Evolutionary conservation across 2,329 filamentous ascomycete genomes (phyloP).

Genomic region (Graphiopsis chlorocephala): DNA sequence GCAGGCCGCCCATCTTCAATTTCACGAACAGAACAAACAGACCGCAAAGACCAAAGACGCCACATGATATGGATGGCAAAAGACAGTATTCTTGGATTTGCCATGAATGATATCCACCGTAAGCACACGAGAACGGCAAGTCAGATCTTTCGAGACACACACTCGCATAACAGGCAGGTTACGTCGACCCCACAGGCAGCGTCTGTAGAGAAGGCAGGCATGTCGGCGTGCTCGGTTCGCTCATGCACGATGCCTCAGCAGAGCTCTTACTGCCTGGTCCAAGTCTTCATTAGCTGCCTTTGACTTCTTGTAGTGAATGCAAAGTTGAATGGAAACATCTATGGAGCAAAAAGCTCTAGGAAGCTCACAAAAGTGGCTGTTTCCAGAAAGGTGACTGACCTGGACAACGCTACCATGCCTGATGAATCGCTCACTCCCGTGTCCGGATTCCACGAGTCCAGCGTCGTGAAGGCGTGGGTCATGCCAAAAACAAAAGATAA

Average conservation of each 20-base stretch:
- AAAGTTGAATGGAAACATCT: background rate
- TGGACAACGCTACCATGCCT: background rate
- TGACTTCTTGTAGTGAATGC: background rate
- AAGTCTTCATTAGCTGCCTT: background rate
- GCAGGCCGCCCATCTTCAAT: no score
- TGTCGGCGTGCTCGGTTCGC: no score
- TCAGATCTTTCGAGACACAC: background rate
- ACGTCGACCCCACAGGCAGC: background rate
- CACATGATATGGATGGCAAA: background rate
- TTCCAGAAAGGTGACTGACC: background rate
- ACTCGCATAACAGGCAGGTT: background rate
- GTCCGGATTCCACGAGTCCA: no score
- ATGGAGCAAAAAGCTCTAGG: background rate
- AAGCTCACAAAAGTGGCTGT: background rate
- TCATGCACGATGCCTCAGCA: no score
- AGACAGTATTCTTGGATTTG: background rate
- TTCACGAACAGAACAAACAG: background rate
- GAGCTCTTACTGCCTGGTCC: no score
- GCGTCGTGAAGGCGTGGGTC: background rate
- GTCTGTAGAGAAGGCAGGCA: background rate
- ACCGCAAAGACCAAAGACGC: background rate
- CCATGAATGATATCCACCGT: background rate
- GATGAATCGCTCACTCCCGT: no score
- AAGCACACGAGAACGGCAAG: background rate
- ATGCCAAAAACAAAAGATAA: background rate